Evolutionary conservation across 805 yeast genomes (phyloP), one percentile per base, ranked within the genome.

Genomic region (Kodamaea nitidulidarum): DNA sequence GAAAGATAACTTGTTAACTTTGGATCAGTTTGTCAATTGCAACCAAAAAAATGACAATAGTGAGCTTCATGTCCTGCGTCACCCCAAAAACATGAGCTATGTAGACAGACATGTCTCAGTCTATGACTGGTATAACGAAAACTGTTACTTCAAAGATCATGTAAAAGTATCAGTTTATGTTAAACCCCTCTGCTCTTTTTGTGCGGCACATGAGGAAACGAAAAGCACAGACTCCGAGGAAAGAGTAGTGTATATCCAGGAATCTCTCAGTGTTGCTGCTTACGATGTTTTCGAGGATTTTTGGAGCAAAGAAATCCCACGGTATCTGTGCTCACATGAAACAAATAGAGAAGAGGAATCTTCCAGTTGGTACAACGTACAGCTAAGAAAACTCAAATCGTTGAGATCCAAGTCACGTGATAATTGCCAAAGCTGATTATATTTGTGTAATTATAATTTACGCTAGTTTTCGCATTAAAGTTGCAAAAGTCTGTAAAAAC

Each of bases 21-120:
- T 60, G 32, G 47, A 61, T 7, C 48, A 54, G 30, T 18, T 41
- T 22, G 58, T 59, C 6, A 60, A 62, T 43, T 65, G 63, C 0
- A 58, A 59, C 0, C 53, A 48, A 38, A 27, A 28, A 8, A 27
- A 26, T 7, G 32, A 12, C 5, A 5, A 7, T 15, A 5, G 32
- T 10, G 32, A 30, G 18, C 21, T 17, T 4, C 11, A 30, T 4
- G 32, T 10, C 16, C 15, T 15, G 21, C 32, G 11, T 6, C 15
- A 17, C 32, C 32, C 32, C 11, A 16, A 10, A 15, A 16, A 9
- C 12, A 16, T 30, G 12, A 30, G 32, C 20, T 11, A 16, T 6
- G 4, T 30, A 4, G 32, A 30, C 15, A 7, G 15, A 4, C 21
- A 30, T 4, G 21, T 30, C 21, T 15, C 20, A 8, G 12, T 9